Evolutionary conservation across 169 alveolate genomes (phyloP).

Genomic region (Besnoitia besnoiti): DNA sequence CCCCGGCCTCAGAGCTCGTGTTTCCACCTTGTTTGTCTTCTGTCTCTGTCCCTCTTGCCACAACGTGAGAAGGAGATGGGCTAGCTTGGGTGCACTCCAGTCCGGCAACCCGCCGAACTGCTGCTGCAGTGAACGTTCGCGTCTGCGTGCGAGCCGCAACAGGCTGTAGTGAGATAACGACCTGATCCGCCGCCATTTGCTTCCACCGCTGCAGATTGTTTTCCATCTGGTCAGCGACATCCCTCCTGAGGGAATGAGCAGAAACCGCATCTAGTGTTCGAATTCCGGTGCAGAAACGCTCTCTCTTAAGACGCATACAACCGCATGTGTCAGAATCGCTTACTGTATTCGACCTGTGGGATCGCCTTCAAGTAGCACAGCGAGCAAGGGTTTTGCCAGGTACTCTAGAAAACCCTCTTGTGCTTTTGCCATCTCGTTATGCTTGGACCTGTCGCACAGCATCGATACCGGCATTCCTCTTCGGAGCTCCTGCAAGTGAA

Average conservation of each 20-base stretch:
- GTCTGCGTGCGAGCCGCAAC: slow-evolving; percentile 34
- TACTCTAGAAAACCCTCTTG: slow-evolving; percentile 86
- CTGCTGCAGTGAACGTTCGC: slow-evolving; percentile 53
- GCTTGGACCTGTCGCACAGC: slow-evolving; percentile 87
- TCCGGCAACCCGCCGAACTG: slow-evolving; percentile 57
- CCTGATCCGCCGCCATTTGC: slow-evolving; percentile 43
- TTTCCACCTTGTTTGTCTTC: background rate
- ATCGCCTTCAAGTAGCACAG: slow-evolving; percentile 67
- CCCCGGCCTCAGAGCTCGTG: background rate
- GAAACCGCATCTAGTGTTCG: background rate
- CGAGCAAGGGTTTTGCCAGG: slow-evolving; percentile 81
- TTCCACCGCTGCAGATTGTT: slow-evolving; percentile 52
- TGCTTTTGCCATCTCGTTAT: slow-evolving; percentile 83
- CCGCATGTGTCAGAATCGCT: background rate
- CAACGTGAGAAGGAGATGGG: background rate
- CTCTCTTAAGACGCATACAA: background rate
- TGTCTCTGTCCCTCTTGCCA: background rate
- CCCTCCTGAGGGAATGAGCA: slow-evolving; percentile 6
- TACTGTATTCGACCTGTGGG: background rate
- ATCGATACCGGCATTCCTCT: slow-evolving; percentile 83
- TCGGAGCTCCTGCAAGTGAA: slow-evolving; percentile 74
- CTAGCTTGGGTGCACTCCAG: background rate
- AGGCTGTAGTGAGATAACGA: slow-evolving; percentile 19
- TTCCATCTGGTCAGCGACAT: slow-evolving; percentile 46
- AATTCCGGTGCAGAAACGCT: background rate